Percentiles rank a stretch among this genome's conserved stretches.
These are phyloP conservation scores for Gossypium longicalyx DNA, from an alignment of 345 rosid genomes.

Conservation along the genomic window DNA sequence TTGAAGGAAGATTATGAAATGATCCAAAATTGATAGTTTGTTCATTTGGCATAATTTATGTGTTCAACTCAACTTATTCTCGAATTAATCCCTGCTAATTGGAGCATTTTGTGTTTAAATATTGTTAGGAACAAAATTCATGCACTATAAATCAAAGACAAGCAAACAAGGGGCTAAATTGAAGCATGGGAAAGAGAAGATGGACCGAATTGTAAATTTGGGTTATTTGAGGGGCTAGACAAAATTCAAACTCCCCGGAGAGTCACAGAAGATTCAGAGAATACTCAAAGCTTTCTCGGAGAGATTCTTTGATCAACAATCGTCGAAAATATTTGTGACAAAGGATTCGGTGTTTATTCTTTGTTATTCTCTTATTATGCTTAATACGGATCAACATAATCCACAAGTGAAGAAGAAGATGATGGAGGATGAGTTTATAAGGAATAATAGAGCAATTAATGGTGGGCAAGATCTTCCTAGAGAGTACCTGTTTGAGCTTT, in stretches of 20 bases:
- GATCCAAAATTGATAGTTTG: no score
- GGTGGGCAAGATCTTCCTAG: conserved; percentile 86
- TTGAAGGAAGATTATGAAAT: no score
- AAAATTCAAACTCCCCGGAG: conserved; percentile 73
- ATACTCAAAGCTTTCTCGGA: conserved; percentile 81
- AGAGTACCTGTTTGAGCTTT: conserved; percentile 81
- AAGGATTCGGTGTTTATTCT: conserved; percentile 72
- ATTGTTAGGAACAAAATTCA: no score
- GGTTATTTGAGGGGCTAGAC: no score
- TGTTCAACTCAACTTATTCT: no score
- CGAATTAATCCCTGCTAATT: no score
- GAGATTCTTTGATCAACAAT: conserved; percentile 61
- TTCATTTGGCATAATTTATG: no score
- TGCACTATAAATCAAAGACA: no score
- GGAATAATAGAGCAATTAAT: conserved; percentile 80
- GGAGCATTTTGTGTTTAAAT: no score
- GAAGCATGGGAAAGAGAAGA: no score
- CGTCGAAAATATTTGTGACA: conserved; percentile 58
- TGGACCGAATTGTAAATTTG: no score
- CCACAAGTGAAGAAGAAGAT: conserved; percentile 91
- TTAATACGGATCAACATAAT: conserved; percentile 89
- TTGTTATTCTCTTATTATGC: conserved; percentile 92
- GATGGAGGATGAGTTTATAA: conserved; percentile 93
- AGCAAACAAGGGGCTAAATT: no score
- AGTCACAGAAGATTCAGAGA: conserved; percentile 83